phyloP scores from a whole-genome alignment of 2,329 filamentous ascomycete species.

The Tolypocladium endophyticum region DNA sequence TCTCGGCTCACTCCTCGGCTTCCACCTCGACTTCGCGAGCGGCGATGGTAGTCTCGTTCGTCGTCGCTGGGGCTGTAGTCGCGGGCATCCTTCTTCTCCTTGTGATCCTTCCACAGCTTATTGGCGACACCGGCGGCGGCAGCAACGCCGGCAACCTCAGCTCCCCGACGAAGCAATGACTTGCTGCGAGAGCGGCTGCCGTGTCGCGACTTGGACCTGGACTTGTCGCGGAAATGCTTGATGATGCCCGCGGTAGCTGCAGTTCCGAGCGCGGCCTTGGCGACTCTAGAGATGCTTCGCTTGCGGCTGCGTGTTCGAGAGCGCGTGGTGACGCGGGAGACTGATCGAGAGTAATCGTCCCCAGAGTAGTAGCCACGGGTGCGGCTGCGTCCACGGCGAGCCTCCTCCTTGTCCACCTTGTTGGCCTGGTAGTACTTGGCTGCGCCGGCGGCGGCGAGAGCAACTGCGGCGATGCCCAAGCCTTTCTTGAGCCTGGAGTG shows the following conservation, averaged over 20 bases:
- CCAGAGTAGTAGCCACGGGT: constrained; percentile 31
- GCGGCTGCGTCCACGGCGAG: constrained; percentile 43
- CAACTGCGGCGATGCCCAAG: constrained; percentile 51
- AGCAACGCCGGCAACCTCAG: constrained; percentile 50
- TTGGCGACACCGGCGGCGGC: constrained; percentile 50
- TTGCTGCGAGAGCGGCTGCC: constrained; percentile 30
- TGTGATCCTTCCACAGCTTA: constrained; percentile 49
- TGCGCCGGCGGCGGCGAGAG: constrained; percentile 53
- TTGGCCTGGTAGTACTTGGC: constrained; percentile 52
- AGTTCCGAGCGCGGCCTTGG: constrained; percentile 48
- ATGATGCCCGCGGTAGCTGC: constrained; percentile 47
- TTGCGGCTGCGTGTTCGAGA: constrained; percentile 28
- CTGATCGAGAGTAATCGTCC: constrained; percentile 30
- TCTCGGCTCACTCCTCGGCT: constrained; percentile 15
- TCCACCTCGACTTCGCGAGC: constrained; percentile 21
- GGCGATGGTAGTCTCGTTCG: constrained; percentile 24
- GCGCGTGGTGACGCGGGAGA: constrained; percentile 28
- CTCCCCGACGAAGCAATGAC: constrained; percentile 39
- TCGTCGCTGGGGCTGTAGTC: constrained; percentile 21
- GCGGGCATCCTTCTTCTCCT: constrained; percentile 46
- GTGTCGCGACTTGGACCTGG: constrained; percentile 22
- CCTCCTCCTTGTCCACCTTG: constrained; percentile 50
- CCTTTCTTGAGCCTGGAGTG: constrained; percentile 47
- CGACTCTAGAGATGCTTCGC: constrained; percentile 36
- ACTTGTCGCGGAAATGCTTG: constrained; percentile 46